Evolutionary conservation across 108 stramenopile genomes (phyloP).

Genomic region (Pseudonitzschia multiseries): DNA sequence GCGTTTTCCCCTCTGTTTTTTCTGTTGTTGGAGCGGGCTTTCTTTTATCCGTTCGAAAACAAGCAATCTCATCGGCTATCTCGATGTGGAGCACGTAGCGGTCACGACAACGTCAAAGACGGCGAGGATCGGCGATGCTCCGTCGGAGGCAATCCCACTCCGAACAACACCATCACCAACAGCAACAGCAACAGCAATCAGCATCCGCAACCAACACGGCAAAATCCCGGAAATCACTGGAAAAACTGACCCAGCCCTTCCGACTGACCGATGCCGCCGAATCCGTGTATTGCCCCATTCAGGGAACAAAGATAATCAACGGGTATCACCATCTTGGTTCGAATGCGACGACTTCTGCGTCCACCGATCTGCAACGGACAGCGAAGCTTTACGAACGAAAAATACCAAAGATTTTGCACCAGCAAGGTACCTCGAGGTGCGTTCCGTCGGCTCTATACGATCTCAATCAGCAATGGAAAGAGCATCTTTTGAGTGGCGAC

Average conservation of each 20-base stretch:
- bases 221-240: slow-evolving; percentile 1
- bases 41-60: neutral
- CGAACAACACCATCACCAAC: neutral
- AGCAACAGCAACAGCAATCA: no score
- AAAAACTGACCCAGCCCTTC: slow-evolving; percentile 5
- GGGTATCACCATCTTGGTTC: neutral
- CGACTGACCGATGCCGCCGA: neutral
- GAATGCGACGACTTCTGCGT: neutral
- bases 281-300: neutral
- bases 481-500: neutral
- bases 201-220: neutral
- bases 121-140: neutral
- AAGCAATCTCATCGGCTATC: slow-evolving; percentile 18
- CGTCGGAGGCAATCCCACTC: neutral
- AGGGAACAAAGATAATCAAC: neutral
- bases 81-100: slow-evolving; percentile 20
- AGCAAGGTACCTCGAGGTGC: neutral
- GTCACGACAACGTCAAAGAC: slow-evolving; percentile 15
- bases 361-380: neutral
- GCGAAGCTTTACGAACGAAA: neutral
- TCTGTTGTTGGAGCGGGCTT: slow-evolving; percentile 30
- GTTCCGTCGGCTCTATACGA: neutral
- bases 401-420: neutral
- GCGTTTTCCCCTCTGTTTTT: slow-evolving; percentile 31
- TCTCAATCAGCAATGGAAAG: neutral